Conservation (phyloP, 2,329 filamentous ascomycete genomes). For the Beauveria scarabaeidicola region DNA sequence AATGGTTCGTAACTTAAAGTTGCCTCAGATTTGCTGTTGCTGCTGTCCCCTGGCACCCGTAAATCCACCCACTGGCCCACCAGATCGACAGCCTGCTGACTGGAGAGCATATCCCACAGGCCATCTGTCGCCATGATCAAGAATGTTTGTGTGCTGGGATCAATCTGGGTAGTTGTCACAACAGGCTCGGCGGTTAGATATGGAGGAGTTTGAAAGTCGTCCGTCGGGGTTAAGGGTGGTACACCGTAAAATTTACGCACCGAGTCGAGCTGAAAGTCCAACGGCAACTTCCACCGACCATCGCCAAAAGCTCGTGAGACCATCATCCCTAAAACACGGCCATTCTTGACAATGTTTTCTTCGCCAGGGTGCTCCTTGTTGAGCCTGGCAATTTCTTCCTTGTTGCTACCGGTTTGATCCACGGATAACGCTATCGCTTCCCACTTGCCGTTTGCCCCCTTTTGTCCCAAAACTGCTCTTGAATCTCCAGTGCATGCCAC, state of each 20-base stretch:
- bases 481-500: conserved; percentile 57
- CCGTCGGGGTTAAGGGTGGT: conserved; percentile 28
- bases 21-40: background rate
- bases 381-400: conserved; percentile 44
- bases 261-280: conserved; percentile 25
- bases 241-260: conserved; percentile 37
- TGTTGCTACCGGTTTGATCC: conserved; percentile 54
- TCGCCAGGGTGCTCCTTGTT: conserved; percentile 49
- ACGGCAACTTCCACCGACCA: conserved; percentile 52
- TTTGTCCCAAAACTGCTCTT: conserved; percentile 45
- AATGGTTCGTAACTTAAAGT: background rate
- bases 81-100: conserved; percentile 43
- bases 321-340: conserved; percentile 47
- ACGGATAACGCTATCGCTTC: conserved; percentile 41
- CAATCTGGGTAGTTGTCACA: background rate
- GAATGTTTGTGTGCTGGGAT: conserved; percentile 1
- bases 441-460: conserved; percentile 35
- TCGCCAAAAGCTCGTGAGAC: conserved; percentile 57
- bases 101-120: conserved; percentile 49
- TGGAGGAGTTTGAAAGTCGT: background rate
- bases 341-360: conserved; percentile 37
- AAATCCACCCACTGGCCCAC: conserved; percentile 39
- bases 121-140: conserved; percentile 52
- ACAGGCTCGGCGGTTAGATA: background rate
- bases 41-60: too few species aligned